These are phyloP conservation scores for Paramarasmius palmivorus DNA, from an alignment of 1,284 basidiomycete genomes.

Conservation along the genomic window DNA sequence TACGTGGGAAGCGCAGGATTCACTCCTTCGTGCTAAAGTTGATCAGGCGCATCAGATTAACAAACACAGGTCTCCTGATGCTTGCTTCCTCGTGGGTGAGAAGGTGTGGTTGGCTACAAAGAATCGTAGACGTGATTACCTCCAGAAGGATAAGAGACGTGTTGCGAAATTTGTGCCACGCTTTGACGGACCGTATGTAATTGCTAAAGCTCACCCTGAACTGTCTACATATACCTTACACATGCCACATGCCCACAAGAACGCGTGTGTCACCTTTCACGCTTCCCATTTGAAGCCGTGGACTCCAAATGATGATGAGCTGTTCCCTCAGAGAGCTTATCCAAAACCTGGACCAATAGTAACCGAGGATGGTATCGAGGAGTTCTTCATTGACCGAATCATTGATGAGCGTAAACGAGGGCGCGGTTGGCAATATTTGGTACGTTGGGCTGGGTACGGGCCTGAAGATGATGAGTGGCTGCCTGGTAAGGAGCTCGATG, in stretches of 20 bases:
- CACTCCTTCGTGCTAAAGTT: constrained; percentile 14
- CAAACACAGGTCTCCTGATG: constrained; percentile 9
- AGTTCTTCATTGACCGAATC: constrained; percentile 3
- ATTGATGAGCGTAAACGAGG: neutral
- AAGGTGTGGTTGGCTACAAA: constrained; percentile 18
- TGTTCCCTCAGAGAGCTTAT: constrained; percentile 11
- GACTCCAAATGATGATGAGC: constrained; percentile 10
- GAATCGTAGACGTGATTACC: constrained; percentile 14
- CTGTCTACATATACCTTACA: constrained; percentile 23
- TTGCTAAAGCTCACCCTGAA: constrained; percentile 13
- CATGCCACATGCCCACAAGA: constrained; percentile 12
- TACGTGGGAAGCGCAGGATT: constrained; percentile 13
- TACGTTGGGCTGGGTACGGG: constrained; percentile 8
- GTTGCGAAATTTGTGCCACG: constrained; percentile 28
- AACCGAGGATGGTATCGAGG: constrained; percentile 6
- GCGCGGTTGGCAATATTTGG: constrained; percentile 6
- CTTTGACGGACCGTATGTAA: constrained; percentile 22
- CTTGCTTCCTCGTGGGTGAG: constrained; percentile 14
- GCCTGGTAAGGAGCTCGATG: constrained; percentile 5
- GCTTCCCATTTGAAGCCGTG: constrained; percentile 16
- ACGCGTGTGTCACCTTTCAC: constrained; percentile 25
- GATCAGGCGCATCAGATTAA: constrained; percentile 20
- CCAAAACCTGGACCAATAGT: constrained; percentile 11
- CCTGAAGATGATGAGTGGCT: constrained; percentile 8
- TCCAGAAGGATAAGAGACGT: constrained; percentile 12